phyloP scores from a whole-genome alignment of 2,329 filamentous ascomycete genomes.

The Ilyonectria mors-panacis region DNA sequence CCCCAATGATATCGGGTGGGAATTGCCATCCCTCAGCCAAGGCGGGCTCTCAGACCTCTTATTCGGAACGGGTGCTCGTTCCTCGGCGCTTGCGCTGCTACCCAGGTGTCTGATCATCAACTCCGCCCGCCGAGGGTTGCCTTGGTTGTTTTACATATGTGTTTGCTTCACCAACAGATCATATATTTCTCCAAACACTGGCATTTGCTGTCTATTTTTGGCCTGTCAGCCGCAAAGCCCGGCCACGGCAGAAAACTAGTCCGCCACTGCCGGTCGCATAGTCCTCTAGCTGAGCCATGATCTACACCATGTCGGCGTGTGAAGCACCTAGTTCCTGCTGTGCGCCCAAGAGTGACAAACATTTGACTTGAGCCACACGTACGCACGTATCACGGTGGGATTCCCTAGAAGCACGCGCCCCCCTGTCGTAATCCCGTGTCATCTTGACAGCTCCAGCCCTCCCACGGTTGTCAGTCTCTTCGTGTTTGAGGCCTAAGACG shows the following conservation, averaged over 20 bases:
- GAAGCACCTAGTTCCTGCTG: slow-evolving; percentile 23
- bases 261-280: slow-evolving; percentile 4
- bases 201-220: slow-evolving; percentile 19
- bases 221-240: slow-evolving; percentile 4
- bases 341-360: slow-evolving; percentile 42
- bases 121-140: neutral
- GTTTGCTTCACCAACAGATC: slow-evolving; percentile 3
- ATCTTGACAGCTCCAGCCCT: slow-evolving; percentile 34
- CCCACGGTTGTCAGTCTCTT: neutral
- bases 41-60: neutral
- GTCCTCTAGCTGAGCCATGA: neutral
- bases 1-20: neutral
- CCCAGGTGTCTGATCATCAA: neutral
- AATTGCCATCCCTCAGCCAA: neutral
- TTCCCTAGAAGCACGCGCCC: slow-evolving; percentile 33
- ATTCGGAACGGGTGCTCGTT: neutral
- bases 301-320: slow-evolving; percentile 2
- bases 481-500: neutral
- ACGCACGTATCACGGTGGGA: slow-evolving; percentile 37
- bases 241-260: slow-evolving; percentile 6
- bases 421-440: slow-evolving; percentile 39
- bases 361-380: slow-evolving; percentile 39
- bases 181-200: neutral
- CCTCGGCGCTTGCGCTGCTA: neutral
- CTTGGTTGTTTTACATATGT: neutral